Evolutionary conservation across 768 basidiomycete genomes (phyloP), one percentile per base, ranked within the genome.

Genomic region (Coprinellus micaceus): DNA sequence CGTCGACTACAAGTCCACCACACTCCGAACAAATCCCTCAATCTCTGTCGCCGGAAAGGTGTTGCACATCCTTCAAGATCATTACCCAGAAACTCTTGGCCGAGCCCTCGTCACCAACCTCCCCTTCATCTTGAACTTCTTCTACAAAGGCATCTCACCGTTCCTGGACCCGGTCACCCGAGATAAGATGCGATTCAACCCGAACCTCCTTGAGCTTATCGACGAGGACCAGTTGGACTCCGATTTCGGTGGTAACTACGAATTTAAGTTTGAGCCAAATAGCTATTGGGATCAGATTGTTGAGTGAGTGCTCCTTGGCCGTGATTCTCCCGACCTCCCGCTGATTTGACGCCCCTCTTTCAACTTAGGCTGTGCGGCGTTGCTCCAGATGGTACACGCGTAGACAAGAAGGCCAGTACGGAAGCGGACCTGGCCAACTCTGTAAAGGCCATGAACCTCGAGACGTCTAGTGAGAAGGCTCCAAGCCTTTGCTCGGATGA

Each of bases 141-240:
- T 90, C 72, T 88, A 85, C 70, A 94, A 88, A 64, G 90, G 86
- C 41, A 92, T 95, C 60, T 73, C 86, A 9, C 91, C 92, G 0
- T 92, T 94, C 74, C 67, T 95, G 49, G 92, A 95, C 66, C 92
- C 93, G 5, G 83, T 93, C 28, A 94, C 93, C 0, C 78, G 89
- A 43, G 91, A 93, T 65, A 95, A 94, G 88, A 91, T 94, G 86
- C 84, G 87, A 22, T 94, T 95, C 69, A 95, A 95, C 66, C 91
- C 93, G 3, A 80, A 91, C 62, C 75, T 95, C 4, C 68, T 79
- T 37, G 88, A 91, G 58, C 82, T 95, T 43, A 78, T 94, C 21
- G 88, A 91, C 4, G 72, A 70, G 6, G 79, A 80, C 3, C 92
- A 94, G 54, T 81, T 94, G 9, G 91, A 93, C 65, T 81, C 84